phyloP scores from a whole-genome alignment of 2,329 filamentous ascomycete genomes.

The Cercospora citrullina region DNA sequence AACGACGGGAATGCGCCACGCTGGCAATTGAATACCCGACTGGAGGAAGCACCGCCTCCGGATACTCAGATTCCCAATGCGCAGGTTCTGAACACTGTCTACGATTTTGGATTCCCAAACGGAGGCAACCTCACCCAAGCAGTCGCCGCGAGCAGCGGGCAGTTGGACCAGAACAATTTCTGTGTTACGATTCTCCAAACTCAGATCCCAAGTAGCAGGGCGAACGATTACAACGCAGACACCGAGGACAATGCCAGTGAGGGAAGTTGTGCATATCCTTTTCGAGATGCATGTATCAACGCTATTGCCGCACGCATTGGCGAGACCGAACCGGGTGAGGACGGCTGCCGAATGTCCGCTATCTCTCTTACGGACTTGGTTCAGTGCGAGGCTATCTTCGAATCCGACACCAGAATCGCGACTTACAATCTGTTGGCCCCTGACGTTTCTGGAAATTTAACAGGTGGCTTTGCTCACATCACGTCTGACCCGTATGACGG shows the following conservation, averaged over 20 bases:
- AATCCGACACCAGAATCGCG: conserved; percentile 1
- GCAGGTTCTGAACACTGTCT: conserved; percentile 16
- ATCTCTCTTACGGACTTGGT: conserved; percentile 9
- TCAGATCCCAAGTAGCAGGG: conserved; percentile 2
- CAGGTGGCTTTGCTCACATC: conserved; percentile 19
- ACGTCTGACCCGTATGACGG: conserved; percentile 14
- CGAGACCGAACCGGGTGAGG: conserved; percentile 11
- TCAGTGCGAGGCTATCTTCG: conserved; percentile 16
- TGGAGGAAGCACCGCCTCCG: conserved; percentile 11
- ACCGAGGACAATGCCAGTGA: conserved; percentile 18
- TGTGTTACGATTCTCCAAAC: conserved; percentile 20
- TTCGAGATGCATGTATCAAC: conserved; percentile 13
- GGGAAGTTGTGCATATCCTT: conserved; percentile 16
- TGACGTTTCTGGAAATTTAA: conserved; percentile 2
- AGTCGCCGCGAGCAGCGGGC: conserved; percentile 12
- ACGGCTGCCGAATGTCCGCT: conserved; percentile 13
- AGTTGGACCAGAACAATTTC: conserved; percentile 18
- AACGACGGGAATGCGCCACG: conserved; percentile 13
- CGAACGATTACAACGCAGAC: conserved; percentile 11
- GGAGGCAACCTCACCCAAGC: conserved; percentile 7
- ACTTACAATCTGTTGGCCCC: conserved; percentile 15
- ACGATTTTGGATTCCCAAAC: conserved; percentile 12
- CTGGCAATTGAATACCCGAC: conserved; percentile 14
- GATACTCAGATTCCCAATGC: conserved; percentile 14
- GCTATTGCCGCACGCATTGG: conserved; percentile 14